Percentiles rank a stretch among this genome's conserved stretches.
These are phyloP conservation scores for Nemania sp. DNA, from an alignment of 2,329 filamentous ascomycete species.

Conservation along the genomic window DNA sequence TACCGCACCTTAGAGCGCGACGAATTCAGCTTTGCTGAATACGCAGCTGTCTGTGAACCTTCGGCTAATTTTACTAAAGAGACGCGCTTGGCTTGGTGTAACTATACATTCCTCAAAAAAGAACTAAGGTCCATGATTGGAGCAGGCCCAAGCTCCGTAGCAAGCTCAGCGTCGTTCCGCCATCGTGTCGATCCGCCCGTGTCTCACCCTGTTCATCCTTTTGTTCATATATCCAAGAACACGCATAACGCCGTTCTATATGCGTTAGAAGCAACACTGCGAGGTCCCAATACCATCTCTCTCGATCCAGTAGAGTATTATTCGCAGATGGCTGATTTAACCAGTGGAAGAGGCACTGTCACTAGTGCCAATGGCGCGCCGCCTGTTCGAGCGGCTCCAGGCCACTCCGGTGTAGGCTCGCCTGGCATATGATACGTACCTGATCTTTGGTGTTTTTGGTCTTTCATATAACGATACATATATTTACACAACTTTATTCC, in stretches of 20 bases:
- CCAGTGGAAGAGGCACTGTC: slow-evolving; percentile 57
- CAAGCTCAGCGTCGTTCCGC: slow-evolving; percentile 40
- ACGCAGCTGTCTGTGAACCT: background rate
- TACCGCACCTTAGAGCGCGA: no score
- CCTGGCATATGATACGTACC: no score
- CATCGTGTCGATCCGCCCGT: slow-evolving; percentile 40
- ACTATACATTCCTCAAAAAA: background rate
- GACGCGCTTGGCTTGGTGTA: background rate
- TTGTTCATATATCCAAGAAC: slow-evolving; percentile 73
- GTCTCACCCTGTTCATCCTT: slow-evolving; percentile 53
- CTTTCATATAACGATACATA: no score
- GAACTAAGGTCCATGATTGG: background rate
- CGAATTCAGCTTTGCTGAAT: background rate
- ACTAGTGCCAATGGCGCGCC: slow-evolving; percentile 57
- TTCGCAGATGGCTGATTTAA: slow-evolving; percentile 87
- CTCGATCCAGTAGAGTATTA: slow-evolving; percentile 84
- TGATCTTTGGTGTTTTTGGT: no score
- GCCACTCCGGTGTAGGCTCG: slow-evolving; percentile 54
- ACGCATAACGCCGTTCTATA: slow-evolving; percentile 91
- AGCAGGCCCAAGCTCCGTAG: slow-evolving; percentile 43
- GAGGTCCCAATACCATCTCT: slow-evolving; percentile 80
- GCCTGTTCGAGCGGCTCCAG: slow-evolving; percentile 50
- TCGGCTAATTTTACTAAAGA: background rate
- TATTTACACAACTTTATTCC: no score
- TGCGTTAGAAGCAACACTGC: slow-evolving; percentile 86